Percentiles rank a stretch among this genome's conserved stretches.
These are phyloP conservation scores for Nigrospora sphaerica DNA, from an alignment of 2,329 filamentous ascomycete genomes.

Conservation along the genomic window DNA sequence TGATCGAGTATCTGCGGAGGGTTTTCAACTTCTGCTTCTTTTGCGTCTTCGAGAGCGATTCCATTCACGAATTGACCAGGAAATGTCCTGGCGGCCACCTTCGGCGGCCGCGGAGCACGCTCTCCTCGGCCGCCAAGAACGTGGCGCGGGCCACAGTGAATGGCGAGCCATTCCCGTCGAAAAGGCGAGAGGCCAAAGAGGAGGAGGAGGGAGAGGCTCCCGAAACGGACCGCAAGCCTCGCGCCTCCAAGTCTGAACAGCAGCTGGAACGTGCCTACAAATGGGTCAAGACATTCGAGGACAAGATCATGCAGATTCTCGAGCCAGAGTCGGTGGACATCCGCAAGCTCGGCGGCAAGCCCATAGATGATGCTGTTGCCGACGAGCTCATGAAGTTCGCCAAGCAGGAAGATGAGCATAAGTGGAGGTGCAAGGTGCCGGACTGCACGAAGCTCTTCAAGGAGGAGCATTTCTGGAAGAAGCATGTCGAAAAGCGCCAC, in stretches of 20 bases:
- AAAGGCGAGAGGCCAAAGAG: conserved; percentile 62
- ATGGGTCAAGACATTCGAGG: conserved; percentile 98
- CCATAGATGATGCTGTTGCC: conserved; percentile 75
- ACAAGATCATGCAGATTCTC: conserved; percentile 88
- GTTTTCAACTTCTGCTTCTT: conserved; percentile 99
- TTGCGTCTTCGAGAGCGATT: conserved; percentile 97
- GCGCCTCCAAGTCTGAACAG: conserved; percentile 73
- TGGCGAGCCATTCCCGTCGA: conserved; percentile 77
- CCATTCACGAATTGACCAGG: conserved; percentile 86
- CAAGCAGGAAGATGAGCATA: conserved; percentile 96
- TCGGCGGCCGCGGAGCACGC: conserved; percentile 77
- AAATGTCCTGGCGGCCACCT: conserved; percentile 98
- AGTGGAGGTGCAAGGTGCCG: conserved; percentile 93
- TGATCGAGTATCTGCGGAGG: conserved; percentile 92
- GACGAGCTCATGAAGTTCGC: conserved; percentile 83
- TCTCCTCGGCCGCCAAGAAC: conserved; percentile 75
- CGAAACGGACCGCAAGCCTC: conserved; percentile 63
- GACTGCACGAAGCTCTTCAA: conserved; percentile 97
- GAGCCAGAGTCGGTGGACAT: conserved; percentile 85
- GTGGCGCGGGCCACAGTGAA: conserved; percentile 79
- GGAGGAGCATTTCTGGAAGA: conserved; percentile 93
- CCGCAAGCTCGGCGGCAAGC: conserved; percentile 83
- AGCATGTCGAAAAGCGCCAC: conserved; percentile 96
- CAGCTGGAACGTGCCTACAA: conserved; percentile 94
- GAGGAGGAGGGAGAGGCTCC: conserved; percentile 58